Evolutionary conservation across 768 basidiomycete species (phyloP), one percentile per base, ranked within the genome.

Genomic region (Termitomyces titanicus): DNA sequence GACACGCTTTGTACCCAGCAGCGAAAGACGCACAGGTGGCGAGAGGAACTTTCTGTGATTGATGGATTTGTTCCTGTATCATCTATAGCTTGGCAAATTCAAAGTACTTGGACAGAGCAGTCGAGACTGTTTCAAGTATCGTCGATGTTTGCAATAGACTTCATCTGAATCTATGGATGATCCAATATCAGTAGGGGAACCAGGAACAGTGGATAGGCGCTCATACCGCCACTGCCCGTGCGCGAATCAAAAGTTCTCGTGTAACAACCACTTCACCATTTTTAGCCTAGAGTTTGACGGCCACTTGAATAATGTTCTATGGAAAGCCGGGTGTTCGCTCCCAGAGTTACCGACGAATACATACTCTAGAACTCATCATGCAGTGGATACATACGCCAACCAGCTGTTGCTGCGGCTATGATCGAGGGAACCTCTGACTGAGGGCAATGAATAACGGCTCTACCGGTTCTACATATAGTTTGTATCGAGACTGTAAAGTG

Each of bases 121-220:
- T 77, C 15, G 83, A 73, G 12, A 94, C 78, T 0, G 89, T 93
- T 57, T 84, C 75, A 18, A 98, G 79, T 0, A 96, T 94, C 1
- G 77, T 80, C 15, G 82, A 78, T 5, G 84, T 75, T 58, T 87
- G 82, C 92, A 2, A 92, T 94, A 1, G 92, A 94, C 69, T 99
- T 98, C 94, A 98, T 94, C 97, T 96, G 98, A 49, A 99, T 98
- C 94, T 96, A n/a, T n/a, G n/a, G n/a, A 22, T 18, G 9, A 40
- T 17, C 5, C 37, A 2, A 61, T 25, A 22, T 49, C 24, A 35
- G 49, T 44, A 49, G 47, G 45, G 49, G 2, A 1, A 20, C 38
- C 35, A 49, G 35, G 18, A 50, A 45, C 34, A 25, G 9, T 48
- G 38, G 8, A 17, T 18, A 25, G 15, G 1, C 20, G 72, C 85